Base-by-base conservation (phyloP, 164 flowering plant genomes). In the Amborella trichopoda region DNA sequence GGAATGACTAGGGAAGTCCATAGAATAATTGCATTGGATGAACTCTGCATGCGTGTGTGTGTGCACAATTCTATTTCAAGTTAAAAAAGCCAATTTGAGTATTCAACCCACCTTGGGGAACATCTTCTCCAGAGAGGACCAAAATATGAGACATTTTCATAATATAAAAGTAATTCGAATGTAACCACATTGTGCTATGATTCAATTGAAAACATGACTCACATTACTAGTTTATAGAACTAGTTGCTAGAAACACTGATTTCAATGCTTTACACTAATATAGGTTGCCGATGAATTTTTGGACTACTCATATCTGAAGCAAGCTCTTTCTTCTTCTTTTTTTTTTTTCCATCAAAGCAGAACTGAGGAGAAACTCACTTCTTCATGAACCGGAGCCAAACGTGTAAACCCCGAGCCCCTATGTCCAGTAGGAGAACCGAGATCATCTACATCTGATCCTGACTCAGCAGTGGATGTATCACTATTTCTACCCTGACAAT, bases 311-410 rank as follows among this genome's bases (percentile, higher is more conserved):
- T 11, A 11, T 42, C n/a, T 13, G 24, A 23, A 23, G 23, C 25
- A 13, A 22, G 6, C 17, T 42, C n/a, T 42, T 22, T 19, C 14
- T 3, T 21, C n/a, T 22, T 28, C 25, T 23, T 14, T n/a, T 23
- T 42, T n/a, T 11, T 11, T 14, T 23, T 23, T 23, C 12, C 5
- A 3, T 22, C 26, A 28, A 22, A 3, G 25, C 28, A 21, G 17
- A 42, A 26, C 23, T 42, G 18, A 30, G 8, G 16, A 14, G 33
- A 16, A 48, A 67, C 78, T 73, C 59, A 83, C 96, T 58, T 80
- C 83, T 68, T 81, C 87, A 55, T 67, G 66, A 60, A 74, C 78
- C 5, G 84, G 75, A 30, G 68, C 70, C 58, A 75, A 56, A 23
- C 56, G 52, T 23, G 79, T 46, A 59, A 65, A 51, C 11, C 56